Evolutionary conservation across 2,329 filamentous ascomycete species (phyloP).

Genomic region (Colletotrichum scovillei): DNA sequence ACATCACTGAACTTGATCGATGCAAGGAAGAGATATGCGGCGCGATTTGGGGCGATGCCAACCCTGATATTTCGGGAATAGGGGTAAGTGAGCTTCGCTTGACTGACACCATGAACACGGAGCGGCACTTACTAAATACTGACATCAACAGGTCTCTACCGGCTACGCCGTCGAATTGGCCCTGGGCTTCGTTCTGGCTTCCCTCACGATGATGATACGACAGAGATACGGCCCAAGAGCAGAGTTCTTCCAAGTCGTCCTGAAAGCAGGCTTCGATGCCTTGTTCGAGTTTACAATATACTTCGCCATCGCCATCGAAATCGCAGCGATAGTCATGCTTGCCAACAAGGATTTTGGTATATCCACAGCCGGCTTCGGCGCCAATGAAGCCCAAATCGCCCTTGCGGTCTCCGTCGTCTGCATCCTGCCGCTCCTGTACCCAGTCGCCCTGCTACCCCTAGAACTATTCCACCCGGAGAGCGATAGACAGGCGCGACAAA

Average conservation of each 20-base stretch:
- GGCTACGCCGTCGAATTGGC: not conserved
- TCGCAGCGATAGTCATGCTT: constrained; percentile 39
- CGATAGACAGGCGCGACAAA: not conserved
- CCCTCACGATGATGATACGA: not conserved
- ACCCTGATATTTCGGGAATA: constrained; percentile 24
- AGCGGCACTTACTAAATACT: not conserved
- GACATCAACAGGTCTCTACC: not conserved
- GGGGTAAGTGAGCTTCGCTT: not conserved
- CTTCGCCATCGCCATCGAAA: constrained; percentile 37
- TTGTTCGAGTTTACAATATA: constrained; percentile 27
- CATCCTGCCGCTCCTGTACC: constrained; percentile 40
- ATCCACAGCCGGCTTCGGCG: constrained; percentile 37
- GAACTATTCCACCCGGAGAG: not conserved
- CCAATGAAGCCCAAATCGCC: constrained; percentile 39
- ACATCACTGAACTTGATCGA: not conserved
- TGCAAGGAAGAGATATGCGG: not conserved
- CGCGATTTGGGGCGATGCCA: not conserved
- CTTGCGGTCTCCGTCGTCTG: constrained; percentile 39
- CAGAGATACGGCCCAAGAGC: constrained; percentile 27
- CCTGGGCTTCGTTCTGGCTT: not conserved
- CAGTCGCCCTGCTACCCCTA: constrained; percentile 27
- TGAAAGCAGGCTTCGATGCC: not conserved
- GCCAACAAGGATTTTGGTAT: constrained; percentile 41
- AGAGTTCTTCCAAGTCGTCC: not conserved
- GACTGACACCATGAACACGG: not conserved